Evolutionary conservation across 2,329 filamentous ascomycete species (phyloP), one percentile per base, ranked within the genome.

Genomic region (Didymella exigua): DNA sequence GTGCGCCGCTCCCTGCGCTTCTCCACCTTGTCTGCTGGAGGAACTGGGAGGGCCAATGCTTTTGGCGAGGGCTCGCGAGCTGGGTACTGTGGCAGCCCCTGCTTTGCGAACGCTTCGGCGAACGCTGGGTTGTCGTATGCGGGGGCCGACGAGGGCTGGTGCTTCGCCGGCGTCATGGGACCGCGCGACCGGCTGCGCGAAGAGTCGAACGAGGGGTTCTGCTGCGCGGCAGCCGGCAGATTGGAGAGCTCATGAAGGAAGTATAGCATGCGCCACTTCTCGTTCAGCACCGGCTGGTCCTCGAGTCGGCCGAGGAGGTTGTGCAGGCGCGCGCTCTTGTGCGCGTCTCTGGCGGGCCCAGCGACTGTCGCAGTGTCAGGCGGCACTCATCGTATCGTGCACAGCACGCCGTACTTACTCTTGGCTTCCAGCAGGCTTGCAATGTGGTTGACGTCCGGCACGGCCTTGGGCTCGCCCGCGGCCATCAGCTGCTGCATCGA

Each of bases 191-290:
- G 63, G 30, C 50, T 56, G 21, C 54, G 67, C 16, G 48, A 38
- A 9, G 45, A 37, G 18, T 67, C 59, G 8, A 55, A 61, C 1
- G 56, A 41, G 1, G 48, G 45, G 3, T 40, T 37, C n/a, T 44
- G 53, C 7, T 66, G 63, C 1, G 55, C 47, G 0, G 60, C 38
- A 30, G 49, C 49, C 5, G 66, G 58, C 8, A 69, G 86, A 69
- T 93, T 89, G 58, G 90, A 87, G 42, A 97, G 84, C 66, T 91
- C 87, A 73, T 95, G 89, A 36, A 99, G 84, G 36, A 99, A 86
- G 73, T 96, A 96, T 18, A 99, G 82, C 62, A 99, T 97, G 3
- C 90, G 91, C 92, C 93, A 98, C 83, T 99, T 99, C 75, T 96
- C 90, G 68, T 90, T 89, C 38, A 99, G 82, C 5, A 98, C 93